Evolutionary conservation across 2,329 filamentous ascomycete species (phyloP).

Genomic region (Colletotrichum liaoningense): DNA sequence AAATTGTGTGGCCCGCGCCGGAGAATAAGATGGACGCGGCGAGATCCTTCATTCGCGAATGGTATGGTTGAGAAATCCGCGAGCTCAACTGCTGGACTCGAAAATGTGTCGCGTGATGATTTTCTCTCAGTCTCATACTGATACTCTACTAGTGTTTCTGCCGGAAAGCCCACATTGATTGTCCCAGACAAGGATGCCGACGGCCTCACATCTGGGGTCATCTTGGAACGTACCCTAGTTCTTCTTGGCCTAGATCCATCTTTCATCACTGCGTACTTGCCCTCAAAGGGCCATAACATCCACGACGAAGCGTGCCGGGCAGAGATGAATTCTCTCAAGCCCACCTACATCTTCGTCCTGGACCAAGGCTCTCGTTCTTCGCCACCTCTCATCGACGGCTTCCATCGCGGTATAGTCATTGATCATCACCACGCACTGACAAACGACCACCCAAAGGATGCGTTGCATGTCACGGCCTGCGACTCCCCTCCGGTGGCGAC

Average conservation of each 20-base stretch:
- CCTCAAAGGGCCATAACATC: slow-evolving; percentile 69
- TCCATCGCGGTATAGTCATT: slow-evolving; percentile 67
- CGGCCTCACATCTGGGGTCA: slow-evolving; percentile 72
- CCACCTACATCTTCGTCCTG: slow-evolving; percentile 52
- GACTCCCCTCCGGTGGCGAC: slow-evolving; percentile 74
- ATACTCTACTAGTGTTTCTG: slow-evolving; percentile 55
- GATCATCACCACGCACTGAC: slow-evolving; percentile 71
- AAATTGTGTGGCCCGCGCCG: slow-evolving; percentile 72
- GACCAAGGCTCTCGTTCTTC: slow-evolving; percentile 51
- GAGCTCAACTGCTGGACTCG: neutral
- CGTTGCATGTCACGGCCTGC: slow-evolving; percentile 70
- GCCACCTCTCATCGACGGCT: slow-evolving; percentile 62
- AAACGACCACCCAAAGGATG: slow-evolving; percentile 66
- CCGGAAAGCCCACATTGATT: slow-evolving; percentile 65
- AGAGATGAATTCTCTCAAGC: slow-evolving; percentile 59
- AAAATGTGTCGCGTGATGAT: neutral
- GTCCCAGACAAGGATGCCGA: slow-evolving; percentile 78
- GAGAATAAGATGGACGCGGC: slow-evolving; percentile 65
- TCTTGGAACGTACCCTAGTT: slow-evolving; percentile 69
- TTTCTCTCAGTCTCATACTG: slow-evolving; percentile 19
- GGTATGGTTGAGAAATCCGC: slow-evolving; percentile 50
- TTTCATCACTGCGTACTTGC: slow-evolving; percentile 68
- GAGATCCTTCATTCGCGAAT: slow-evolving; percentile 66
- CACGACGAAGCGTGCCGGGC: slow-evolving; percentile 64
- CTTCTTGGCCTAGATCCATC: slow-evolving; percentile 65